Conservation (phyloP, 2,329 filamentous ascomycete species). For the Trichoderma sp. region DNA sequence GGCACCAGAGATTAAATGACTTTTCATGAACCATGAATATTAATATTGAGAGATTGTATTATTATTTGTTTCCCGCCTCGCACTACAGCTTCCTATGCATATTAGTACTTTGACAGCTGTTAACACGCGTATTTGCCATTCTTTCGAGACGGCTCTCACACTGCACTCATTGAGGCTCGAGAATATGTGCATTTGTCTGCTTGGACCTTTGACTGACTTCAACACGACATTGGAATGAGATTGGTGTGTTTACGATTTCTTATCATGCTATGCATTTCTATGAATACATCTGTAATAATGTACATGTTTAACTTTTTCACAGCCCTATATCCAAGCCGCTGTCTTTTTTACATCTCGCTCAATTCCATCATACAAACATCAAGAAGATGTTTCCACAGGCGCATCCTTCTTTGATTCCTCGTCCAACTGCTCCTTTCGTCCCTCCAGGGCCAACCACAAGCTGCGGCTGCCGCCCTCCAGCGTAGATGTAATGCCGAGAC, state of each 20-base stretch:
- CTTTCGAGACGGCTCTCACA: not conserved
- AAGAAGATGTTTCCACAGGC: conserved; percentile 1
- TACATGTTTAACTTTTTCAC: conserved; percentile 17
- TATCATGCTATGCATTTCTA: conserved; percentile 1
- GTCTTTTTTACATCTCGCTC: not conserved
- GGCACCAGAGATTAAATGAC: not conserved
- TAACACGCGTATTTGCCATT: not conserved
- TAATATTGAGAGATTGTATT: not conserved
- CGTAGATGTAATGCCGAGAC: conserved; percentile 73
- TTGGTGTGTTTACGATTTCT: not conserved
- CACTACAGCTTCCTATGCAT: too few relatives aligned
- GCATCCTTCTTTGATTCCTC: conserved; percentile 44
- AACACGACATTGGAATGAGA: not conserved
- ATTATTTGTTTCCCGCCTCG: fast-evolving
- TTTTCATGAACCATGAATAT: not conserved
- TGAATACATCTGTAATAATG: conserved; percentile 12
- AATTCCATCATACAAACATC: conserved; percentile 15
- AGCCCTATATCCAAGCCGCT: conserved; percentile 12
- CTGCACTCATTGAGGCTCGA: not conserved
- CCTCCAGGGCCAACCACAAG: conserved; percentile 86
- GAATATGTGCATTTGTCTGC: not conserved
- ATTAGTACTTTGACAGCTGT: too few relatives aligned
- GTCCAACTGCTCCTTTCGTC: conserved; percentile 77
- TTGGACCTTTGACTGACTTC: not conserved
- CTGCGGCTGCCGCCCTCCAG: conserved; percentile 79